phyloP scores from a whole-genome alignment of 163 green algal species.

The Scenedesmus sp. region DNA sequence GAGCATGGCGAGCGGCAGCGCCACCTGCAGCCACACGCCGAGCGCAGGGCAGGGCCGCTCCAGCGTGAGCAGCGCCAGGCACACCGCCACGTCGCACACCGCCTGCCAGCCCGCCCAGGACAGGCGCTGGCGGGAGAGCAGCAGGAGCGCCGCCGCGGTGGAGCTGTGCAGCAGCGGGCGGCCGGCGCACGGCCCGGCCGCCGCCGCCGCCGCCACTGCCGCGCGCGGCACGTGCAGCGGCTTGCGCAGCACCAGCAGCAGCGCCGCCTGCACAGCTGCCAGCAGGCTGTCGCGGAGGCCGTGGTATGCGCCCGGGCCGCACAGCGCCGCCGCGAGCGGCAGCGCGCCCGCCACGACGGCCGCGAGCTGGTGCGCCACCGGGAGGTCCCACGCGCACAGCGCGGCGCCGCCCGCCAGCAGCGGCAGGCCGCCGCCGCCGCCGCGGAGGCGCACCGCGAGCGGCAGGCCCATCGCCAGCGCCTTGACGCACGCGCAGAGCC shows the following conservation, averaged over 20 bases:
- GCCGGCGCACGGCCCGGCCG: not conserved
- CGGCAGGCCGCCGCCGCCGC: not conserved
- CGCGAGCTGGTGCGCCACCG: not conserved
- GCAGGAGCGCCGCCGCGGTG: slow-evolving; percentile 10
- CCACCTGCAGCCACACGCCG: not conserved
- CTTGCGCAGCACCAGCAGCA: slow-evolving; percentile 15
- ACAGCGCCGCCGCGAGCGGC: slow-evolving; percentile 1
- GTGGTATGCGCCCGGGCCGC: not conserved
- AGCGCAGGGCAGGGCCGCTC: not conserved
- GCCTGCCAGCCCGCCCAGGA: slow-evolving; percentile 16
- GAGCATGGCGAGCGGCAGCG: slow-evolving; percentile 12
- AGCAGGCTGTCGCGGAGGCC: not conserved
- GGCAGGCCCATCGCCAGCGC: not conserved
- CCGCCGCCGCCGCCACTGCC: not conserved
- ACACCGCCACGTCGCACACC: not conserved
- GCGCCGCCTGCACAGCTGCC: not conserved
- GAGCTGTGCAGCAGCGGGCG: not conserved
- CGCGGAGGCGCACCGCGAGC: not conserved
- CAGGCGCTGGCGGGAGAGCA: slow-evolving; percentile 23
- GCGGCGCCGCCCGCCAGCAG: not conserved
- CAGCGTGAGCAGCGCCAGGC: not conserved
- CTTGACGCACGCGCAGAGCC: not conserved
- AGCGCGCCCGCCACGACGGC: not conserved
- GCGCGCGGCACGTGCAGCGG: slow-evolving; percentile 13
- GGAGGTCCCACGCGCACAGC: not conserved